A percentile compares a stretch with the other conserved stretches of the same genome.
Evolutionary conservation across 805 yeast species (phyloP).

Genomic region (Henningerozyma blattae): DNA sequence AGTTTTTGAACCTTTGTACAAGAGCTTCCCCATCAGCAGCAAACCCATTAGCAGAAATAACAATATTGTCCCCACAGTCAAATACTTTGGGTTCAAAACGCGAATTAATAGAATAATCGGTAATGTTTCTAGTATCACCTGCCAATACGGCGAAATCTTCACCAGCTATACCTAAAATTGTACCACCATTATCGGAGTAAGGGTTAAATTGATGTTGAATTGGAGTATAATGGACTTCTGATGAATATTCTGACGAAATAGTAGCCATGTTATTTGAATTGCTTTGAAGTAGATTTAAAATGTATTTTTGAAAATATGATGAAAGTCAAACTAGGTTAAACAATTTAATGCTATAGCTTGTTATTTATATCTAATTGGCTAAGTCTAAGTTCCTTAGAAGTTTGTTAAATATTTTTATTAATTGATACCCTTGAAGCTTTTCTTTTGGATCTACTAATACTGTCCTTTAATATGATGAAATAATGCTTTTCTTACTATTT

Average conservation of each 20-base stretch:
- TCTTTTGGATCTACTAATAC: too few relatives aligned
- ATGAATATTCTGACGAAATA: slow-evolving; percentile 55
- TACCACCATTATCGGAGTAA: slow-evolving; percentile 92
- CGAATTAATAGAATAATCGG: slow-evolving; percentile 87
- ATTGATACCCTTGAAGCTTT: too few relatives aligned
- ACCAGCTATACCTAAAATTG: slow-evolving; percentile 95
- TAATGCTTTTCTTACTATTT: too few relatives aligned
- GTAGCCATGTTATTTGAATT: slow-evolving; percentile 23
- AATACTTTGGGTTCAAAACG: slow-evolving; percentile 86
- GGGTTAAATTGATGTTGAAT: slow-evolving; percentile 91
- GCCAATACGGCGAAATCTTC: slow-evolving; percentile 94
- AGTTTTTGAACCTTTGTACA: slow-evolving; percentile 53
- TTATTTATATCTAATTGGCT: too few relatives aligned
- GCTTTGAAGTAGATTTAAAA: too few relatives aligned
- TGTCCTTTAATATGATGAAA: too few relatives aligned
- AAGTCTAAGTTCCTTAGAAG: too few relatives aligned
- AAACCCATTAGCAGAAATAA: slow-evolving; percentile 90
- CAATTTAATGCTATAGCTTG: too few relatives aligned
- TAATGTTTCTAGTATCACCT: slow-evolving; percentile 95
- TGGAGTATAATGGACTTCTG: slow-evolving; percentile 43
- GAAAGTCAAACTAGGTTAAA: too few relatives aligned
- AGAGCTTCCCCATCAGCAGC: slow-evolving; percentile 90
- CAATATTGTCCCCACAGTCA: slow-evolving; percentile 75
- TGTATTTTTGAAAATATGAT: too few relatives aligned
- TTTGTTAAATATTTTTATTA: too few relatives aligned